Evolutionary conservation across 1,284 basidiomycete species (phyloP).

Genomic region (Laetiporus sulphureus): DNA sequence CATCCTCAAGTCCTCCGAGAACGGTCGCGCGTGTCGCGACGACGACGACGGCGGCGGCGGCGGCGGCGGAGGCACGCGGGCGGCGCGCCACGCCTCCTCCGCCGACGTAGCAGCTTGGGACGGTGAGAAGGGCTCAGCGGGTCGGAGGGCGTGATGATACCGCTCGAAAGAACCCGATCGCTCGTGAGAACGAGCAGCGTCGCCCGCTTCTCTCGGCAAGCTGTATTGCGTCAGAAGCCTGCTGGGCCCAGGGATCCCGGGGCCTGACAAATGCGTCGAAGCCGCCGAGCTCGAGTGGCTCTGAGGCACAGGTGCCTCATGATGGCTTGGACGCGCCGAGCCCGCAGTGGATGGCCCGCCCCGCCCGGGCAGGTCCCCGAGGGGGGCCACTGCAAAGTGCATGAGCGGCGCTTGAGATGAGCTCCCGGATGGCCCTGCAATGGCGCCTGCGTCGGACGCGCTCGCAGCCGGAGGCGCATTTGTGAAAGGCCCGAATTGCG

Average conservation of each 20-base stretch:
- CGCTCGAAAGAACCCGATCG: background rate
- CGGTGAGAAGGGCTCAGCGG: too few species aligned
- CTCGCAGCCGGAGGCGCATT: conserved; percentile 28
- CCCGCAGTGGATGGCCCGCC: conserved; percentile 10
- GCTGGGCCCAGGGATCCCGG: conserved; percentile 50
- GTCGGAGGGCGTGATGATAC: too few species aligned
- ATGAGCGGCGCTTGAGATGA: conserved; percentile 9
- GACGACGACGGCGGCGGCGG: too few species aligned
- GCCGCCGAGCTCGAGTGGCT: conserved; percentile 14
- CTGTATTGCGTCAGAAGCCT: conserved; percentile 10
- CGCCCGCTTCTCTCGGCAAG: conserved; percentile 5
- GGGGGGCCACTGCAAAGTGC: background rate
- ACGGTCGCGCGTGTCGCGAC: background rate
- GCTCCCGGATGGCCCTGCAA: conserved; percentile 8
- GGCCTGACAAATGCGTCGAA: conserved; percentile 41
- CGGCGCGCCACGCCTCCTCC: too few species aligned
- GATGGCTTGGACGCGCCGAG: conserved; percentile 7
- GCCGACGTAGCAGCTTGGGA: too few species aligned
- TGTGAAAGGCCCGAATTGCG: conserved; percentile 55
- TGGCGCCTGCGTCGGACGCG: conserved; percentile 12
- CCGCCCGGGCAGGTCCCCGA: conserved; percentile 9
- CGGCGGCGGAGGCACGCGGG: too few species aligned
- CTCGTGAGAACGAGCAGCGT: background rate
- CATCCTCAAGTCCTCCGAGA: conserved; percentile 4
- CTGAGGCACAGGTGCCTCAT: conserved; percentile 15